phyloP scores from a whole-genome alignment of 2,329 filamentous ascomycete species.

The Penicillium nordicum region DNA sequence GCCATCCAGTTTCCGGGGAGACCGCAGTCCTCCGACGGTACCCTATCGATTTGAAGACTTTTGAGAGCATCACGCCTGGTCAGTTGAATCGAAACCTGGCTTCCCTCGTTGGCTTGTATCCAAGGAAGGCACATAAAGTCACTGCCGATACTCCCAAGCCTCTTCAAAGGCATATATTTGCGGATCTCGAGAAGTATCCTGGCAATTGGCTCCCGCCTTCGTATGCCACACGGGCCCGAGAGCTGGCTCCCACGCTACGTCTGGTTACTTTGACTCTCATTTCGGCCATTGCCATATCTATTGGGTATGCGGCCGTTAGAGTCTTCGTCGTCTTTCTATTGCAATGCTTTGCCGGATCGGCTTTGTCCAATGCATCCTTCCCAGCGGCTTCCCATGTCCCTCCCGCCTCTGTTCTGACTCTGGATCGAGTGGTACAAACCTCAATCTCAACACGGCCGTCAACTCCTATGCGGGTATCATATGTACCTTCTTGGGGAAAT shows the following conservation, averaged over 20 bases:
- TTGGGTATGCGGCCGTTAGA: conserved; percentile 33
- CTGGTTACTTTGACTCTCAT: conserved; percentile 29
- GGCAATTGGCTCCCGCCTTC: conserved; percentile 23
- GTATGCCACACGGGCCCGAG: conserved; percentile 20
- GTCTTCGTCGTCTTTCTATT: conserved; percentile 23
- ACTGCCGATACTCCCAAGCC: conserved; percentile 12
- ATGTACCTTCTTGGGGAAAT: conserved; percentile 14
- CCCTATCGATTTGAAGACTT: conserved; percentile 48
- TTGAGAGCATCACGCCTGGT: conserved; percentile 46
- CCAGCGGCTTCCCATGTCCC: conserved; percentile 14
- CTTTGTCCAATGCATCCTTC: conserved; percentile 19
- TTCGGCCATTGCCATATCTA: conserved; percentile 26
- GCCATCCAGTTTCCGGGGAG: conserved; percentile 33
- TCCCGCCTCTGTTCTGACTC: conserved; percentile 21
- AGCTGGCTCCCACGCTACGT: conserved; percentile 27
- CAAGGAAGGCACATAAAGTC: conserved; percentile 24
- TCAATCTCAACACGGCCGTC: conserved; percentile 26
- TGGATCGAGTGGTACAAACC: conserved; percentile 19
- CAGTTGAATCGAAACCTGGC: conserved; percentile 49
- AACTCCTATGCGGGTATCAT: conserved; percentile 16
- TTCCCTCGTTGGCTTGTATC: conserved; percentile 37
- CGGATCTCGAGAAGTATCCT: conserved; percentile 26
- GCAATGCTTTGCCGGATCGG: conserved; percentile 25
- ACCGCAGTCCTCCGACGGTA: conserved; percentile 36
- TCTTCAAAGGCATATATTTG: conserved; percentile 11